phyloP scores from a whole-genome alignment of 371 early-diverging fungal species.

The Rhizopus stolonifer region DNA sequence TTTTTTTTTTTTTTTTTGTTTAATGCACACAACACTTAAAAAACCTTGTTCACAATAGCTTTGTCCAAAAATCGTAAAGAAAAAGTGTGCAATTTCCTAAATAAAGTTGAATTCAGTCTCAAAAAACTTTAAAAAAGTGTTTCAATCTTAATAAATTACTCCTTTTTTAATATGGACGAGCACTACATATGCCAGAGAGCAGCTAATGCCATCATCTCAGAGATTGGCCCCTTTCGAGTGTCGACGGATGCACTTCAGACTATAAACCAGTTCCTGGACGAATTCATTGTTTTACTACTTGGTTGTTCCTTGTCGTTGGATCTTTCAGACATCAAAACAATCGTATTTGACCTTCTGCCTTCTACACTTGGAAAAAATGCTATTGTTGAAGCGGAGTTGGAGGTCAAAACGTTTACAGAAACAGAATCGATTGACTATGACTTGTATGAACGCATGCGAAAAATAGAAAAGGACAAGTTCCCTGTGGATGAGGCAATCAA shows the following conservation, averaged over 20 bases:
- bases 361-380: constrained; percentile 66
- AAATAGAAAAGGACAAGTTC: constrained; percentile 26
- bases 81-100: too few species aligned
- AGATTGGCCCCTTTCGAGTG: constrained; percentile 61
- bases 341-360: constrained; percentile 52
- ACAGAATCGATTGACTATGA: constrained; percentile 54
- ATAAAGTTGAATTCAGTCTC: too few species aligned
- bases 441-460: constrained; percentile 46
- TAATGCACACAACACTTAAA: too few species aligned
- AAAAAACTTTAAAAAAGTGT: neutral
- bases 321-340: constrained; percentile 55
- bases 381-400: constrained; percentile 66
- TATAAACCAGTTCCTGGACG: constrained; percentile 64
- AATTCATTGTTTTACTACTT: constrained; percentile 56
- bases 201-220: constrained; percentile 69
- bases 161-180: constrained; percentile 34
- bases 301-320: constrained; percentile 56
- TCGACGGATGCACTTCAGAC: constrained; percentile 63
- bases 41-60: too few species aligned
- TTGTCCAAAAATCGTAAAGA: neutral
- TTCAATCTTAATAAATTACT: neutral
- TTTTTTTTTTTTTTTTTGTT: too few species aligned
- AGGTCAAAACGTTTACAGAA: constrained; percentile 66
- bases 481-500: constrained; percentile 27
- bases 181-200: constrained; percentile 66